Percentiles rank a stretch among this genome's conserved stretches.
These are phyloP conservation scores for Eleusine coracana DNA, from an alignment of 176 grass and related monocot genomes.

Conservation along the genomic window DNA sequence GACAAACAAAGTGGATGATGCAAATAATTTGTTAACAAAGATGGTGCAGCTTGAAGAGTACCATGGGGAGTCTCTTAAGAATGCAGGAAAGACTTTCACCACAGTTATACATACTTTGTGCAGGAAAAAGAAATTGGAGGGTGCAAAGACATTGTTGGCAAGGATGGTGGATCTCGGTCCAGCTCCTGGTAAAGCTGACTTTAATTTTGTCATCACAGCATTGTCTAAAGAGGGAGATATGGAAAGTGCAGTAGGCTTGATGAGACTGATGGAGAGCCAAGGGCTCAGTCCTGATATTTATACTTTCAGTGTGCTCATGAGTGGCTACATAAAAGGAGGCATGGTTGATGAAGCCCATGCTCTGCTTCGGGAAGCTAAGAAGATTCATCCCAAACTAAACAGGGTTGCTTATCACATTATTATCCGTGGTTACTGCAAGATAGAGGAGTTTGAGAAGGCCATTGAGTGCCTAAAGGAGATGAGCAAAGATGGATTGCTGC, in stretches of 20 bases:
- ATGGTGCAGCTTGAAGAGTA: conserved; percentile 77
- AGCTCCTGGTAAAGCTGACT: conserved; percentile 70
- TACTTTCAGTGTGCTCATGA: conserved; percentile 90
- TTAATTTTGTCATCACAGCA: conserved; percentile 86
- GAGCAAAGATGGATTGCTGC: conserved; percentile 78
- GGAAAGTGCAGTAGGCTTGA: conserved; percentile 69
- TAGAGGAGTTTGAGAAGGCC: conserved; percentile 85
- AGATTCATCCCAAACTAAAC: conserved; percentile 63
- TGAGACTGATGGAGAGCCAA: conserved; percentile 66
- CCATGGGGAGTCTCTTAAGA: conserved; percentile 58
- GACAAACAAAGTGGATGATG: conserved; percentile 56
- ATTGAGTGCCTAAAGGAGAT: conserved; percentile 87
- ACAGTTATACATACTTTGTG: conserved; percentile 74
- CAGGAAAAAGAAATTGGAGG: conserved; percentile 59
- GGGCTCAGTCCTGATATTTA: conserved; percentile 81
- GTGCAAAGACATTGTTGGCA: conserved; percentile 65
- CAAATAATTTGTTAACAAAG: conserved; percentile 50
- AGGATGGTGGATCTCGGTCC: conserved; percentile 78
- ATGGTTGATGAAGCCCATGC: conserved; percentile 86
- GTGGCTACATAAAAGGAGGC: conserved; percentile 72
- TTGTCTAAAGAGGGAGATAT: conserved; percentile 76
- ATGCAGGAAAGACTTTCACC: conserved; percentile 64
- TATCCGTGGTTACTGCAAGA: conserved; percentile 96
- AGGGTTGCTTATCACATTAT: conserved; percentile 76
- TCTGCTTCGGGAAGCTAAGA: conserved; percentile 70